phyloP scores from a whole-genome alignment of 1,139 yeast genomes.

The Lodderomyces orthopsilosis region DNA sequence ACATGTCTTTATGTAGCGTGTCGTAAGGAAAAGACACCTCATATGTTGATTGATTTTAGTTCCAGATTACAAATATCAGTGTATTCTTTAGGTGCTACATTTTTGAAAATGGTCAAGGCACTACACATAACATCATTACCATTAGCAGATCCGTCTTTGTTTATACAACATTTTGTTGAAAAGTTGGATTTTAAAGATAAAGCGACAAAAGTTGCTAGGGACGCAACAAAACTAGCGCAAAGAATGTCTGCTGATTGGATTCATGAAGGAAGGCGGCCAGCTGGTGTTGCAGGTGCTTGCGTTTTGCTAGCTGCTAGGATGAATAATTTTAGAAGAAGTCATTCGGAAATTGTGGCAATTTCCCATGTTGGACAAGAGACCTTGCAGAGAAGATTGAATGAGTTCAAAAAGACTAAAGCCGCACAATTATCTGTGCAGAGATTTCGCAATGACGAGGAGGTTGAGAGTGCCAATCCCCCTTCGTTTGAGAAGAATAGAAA shows the following conservation, averaged over 20 bases:
- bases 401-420: conserved; percentile 75
- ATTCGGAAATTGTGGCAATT: conserved; percentile 90
- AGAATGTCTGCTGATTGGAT: conserved; percentile 96
- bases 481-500: conserved; percentile 57
- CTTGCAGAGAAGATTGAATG: conserved; percentile 82
- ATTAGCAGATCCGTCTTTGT: conserved; percentile 88
- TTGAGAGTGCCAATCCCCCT: conserved; percentile 73
- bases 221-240: conserved; percentile 82
- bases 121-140: conserved; percentile 76
- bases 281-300: conserved; percentile 98
- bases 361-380: conserved; percentile 96
- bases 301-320: conserved; percentile 88
- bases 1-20: conserved; percentile 95
- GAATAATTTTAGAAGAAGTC: conserved; percentile 91
- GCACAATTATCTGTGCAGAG: conserved; percentile 70
- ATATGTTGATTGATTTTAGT: conserved; percentile 93
- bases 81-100: conserved; percentile 93
- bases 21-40: conserved; percentile 85
- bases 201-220: conserved; percentile 73
- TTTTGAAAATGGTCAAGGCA: conserved; percentile 81
- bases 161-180: conserved; percentile 91
- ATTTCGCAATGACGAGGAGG: conserved; percentile 49
- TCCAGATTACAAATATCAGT: conserved; percentile 88
- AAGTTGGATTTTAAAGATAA: conserved; percentile 72
- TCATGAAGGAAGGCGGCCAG: conserved; percentile 94